Percentiles rank a stretch among this genome's conserved stretches.
Evolutionary conservation across 208 protist genomes (phyloP).

Genomic region (Entamoeba dispar): DNA sequence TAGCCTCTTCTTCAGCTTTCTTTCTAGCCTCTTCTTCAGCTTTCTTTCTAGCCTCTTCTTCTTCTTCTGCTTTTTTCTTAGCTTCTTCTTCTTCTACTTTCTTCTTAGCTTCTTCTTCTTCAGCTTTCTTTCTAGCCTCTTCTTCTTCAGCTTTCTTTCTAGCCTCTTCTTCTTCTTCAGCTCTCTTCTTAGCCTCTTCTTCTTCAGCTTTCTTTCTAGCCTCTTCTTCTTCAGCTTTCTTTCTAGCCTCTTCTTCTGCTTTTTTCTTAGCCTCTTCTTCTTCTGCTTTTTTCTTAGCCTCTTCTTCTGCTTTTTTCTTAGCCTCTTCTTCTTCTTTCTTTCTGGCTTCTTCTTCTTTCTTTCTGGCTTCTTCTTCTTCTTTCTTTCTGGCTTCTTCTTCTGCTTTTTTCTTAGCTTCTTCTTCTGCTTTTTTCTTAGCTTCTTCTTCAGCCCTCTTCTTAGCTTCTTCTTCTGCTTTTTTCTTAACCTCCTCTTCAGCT

Average conservation of each 20-base stretch:
- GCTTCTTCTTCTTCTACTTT: background rate
- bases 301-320: background rate
- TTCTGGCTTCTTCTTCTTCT: background rate
- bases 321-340: background rate
- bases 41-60: too few relatives aligned
- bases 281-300: background rate
- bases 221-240: too few relatives aligned
- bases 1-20: too few relatives aligned
- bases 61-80: background rate
- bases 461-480: background rate
- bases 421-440: too few relatives aligned
- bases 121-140: too few relatives aligned
- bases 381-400: background rate
- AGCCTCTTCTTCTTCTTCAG: too few relatives aligned
- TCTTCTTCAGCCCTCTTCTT: background rate
- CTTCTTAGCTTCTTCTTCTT: background rate
- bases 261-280: background rate
- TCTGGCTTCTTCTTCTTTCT: too few relatives aligned
- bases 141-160: too few relatives aligned
- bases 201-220: too few relatives aligned
- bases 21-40: too few relatives aligned
- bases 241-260: too few relatives aligned
- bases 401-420: background rate
- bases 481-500: background rate
- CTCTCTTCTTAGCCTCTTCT: rapidly evolving